These are phyloP conservation scores for Prunus mume DNA, from an alignment of 306 rosid genomes.

Conservation along the genomic window DNA sequence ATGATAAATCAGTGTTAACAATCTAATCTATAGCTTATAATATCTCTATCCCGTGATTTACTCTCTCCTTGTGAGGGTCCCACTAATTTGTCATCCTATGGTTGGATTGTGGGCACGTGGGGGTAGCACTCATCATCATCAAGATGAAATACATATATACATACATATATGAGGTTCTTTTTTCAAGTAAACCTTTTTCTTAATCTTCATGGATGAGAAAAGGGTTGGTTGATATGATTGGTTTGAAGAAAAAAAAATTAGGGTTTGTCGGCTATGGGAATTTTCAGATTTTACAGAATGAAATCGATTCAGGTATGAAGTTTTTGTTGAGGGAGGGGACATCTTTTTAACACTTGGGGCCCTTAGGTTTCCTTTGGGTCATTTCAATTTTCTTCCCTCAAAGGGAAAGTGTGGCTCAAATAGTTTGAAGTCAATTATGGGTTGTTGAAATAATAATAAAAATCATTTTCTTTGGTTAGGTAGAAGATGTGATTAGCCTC, in stretches of 20 bases:
- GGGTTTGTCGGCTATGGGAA: slow-evolving; percentile 46
- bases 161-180: background rate
- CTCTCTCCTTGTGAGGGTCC: slow-evolving; percentile 31
- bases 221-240: slow-evolving; percentile 32
- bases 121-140: slow-evolving; percentile 20
- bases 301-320: slow-evolving; percentile 34
- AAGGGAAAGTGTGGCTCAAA: slow-evolving; percentile 1
- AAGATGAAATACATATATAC: background rate
- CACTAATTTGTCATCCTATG: background rate
- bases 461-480: slow-evolving; percentile 24
- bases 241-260: slow-evolving; percentile 9
- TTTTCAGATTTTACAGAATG: slow-evolving; percentile 9
- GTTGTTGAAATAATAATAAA: background rate
- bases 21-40: slow-evolving; percentile 11
- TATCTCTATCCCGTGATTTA: slow-evolving; percentile 54
- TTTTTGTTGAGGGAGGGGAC: slow-evolving; percentile 34
- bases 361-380: slow-evolving; percentile 18
- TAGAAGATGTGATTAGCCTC: slow-evolving; percentile 20
- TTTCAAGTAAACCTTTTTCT: background rate
- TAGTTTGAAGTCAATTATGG: slow-evolving; percentile 9
- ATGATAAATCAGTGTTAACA: background rate
- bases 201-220: slow-evolving; percentile 18
- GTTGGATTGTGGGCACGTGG: slow-evolving; percentile 46
- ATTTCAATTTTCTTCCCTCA: slow-evolving; percentile 5
- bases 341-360: slow-evolving; percentile 33